Percentiles rank a stretch among this genome's conserved stretches.
These are phyloP conservation scores for Favolaschia claudopus DNA, from an alignment of 768 basidiomycete species.

Conservation along the genomic window DNA sequence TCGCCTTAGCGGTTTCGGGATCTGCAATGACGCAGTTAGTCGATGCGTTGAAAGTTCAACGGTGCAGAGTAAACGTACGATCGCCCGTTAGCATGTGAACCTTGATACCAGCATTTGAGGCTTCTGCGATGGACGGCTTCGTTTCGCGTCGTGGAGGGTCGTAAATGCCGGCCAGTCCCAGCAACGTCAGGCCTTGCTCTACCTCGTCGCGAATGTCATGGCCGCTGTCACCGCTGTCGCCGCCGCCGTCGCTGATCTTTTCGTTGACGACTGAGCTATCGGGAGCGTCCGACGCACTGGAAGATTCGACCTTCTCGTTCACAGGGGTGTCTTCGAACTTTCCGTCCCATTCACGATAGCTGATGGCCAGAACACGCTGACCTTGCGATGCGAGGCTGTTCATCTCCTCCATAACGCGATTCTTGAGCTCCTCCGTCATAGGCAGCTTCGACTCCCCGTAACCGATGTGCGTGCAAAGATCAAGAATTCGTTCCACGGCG, in stretches of 20 bases:
- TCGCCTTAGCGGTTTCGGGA: constrained; percentile 63
- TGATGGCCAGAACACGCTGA: constrained; percentile 50
- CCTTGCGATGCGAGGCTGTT: constrained; percentile 50
- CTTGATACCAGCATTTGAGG: constrained; percentile 59
- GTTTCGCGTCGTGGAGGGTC: constrained; percentile 66
- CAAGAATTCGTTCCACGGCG: constrained; percentile 38
- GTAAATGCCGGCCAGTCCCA: constrained; percentile 60
- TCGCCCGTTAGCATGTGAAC: constrained; percentile 43
- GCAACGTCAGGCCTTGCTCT: constrained; percentile 55
- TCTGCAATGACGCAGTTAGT: too few relatives aligned
- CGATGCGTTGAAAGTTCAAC: too few relatives aligned
- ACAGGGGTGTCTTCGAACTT: too few relatives aligned
- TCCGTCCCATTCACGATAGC: too few relatives aligned
- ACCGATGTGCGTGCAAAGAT: neutral
- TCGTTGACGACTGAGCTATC: too few relatives aligned
- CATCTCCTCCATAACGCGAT: constrained; percentile 39
- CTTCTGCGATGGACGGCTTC: constrained; percentile 56
- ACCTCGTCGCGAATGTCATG: constrained; percentile 50
- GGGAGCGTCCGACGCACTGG: too few relatives aligned
- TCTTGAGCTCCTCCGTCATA: constrained; percentile 38
- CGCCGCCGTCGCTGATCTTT: too few relatives aligned
- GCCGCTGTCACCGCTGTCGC: too few relatives aligned
- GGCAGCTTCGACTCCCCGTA: constrained; percentile 23
- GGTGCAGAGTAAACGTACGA: too few relatives aligned
- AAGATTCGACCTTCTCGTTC: too few relatives aligned